A percentile compares a stretch with the other conserved stretches of the same genome.
phyloP scores from a whole-genome alignment of 108 stramenopile species.

The Fistulifera pelliculosa region DNA sequence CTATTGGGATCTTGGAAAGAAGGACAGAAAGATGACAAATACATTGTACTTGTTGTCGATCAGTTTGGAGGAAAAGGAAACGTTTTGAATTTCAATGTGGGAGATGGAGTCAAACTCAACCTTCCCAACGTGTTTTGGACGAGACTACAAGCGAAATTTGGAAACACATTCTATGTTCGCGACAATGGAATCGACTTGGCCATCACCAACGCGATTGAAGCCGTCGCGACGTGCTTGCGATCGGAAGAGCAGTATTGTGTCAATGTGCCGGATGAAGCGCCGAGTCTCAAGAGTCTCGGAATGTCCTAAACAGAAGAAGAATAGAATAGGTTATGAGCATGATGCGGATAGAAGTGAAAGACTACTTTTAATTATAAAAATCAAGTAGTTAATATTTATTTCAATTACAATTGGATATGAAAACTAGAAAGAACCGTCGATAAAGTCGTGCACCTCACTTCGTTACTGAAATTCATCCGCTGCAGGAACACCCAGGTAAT shows the following conservation, averaged over 20 bases:
- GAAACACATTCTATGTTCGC: conserved; percentile 73
- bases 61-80: conserved; percentile 77
- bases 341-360: too few species aligned
- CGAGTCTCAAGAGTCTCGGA: conserved; percentile 62
- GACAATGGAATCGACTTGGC: conserved; percentile 83
- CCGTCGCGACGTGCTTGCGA: conserved; percentile 63
- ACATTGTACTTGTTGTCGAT: conserved; percentile 77
- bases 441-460: too few species aligned
- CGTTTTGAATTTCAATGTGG: conserved; percentile 83
- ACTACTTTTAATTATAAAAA: too few species aligned
- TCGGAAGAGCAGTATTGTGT: conserved; percentile 79
- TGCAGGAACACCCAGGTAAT: conserved; percentile 29
- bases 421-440: too few species aligned
- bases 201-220: conserved; percentile 74
- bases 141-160: conserved; percentile 64
- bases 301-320: conserved; percentile 12
- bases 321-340: too few species aligned
- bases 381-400: too few species aligned
- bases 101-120: conserved; percentile 68
- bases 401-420: too few species aligned
- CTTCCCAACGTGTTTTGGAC: conserved; percentile 87
- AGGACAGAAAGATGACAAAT: conserved; percentile 84
- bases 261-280: conserved; percentile 60
- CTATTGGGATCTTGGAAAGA: conserved; percentile 85
- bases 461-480: conserved; percentile 2